Conservation (phyloP, 805 yeast species). For the Kodamaea kaohsiungensis region DNA sequence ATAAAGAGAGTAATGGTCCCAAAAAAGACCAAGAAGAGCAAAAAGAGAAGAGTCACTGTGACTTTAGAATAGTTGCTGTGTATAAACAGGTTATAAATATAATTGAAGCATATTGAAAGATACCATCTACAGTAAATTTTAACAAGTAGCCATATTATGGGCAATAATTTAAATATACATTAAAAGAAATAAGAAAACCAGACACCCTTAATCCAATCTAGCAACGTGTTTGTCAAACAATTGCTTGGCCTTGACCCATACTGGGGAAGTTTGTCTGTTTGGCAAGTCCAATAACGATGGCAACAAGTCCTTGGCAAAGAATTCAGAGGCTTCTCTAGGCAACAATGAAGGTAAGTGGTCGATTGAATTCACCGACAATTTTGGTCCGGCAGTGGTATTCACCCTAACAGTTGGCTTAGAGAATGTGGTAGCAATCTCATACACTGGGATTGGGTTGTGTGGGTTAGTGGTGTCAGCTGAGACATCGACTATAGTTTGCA, state of each 20-base stretch:
- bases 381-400: conserved; percentile 76
- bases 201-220: conserved; percentile 44
- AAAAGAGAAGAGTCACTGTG: conserved; percentile 38
- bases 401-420: conserved; percentile 88
- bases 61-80: conserved; percentile 42
- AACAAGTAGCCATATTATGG: not conserved
- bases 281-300: conserved; percentile 88
- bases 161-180: not conserved
- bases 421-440: conserved; percentile 86
- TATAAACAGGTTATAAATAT: too few relatives aligned
- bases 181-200: not conserved
- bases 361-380: conserved; percentile 87
- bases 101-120: not conserved
- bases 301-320: conserved; percentile 80
- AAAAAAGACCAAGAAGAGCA: conserved; percentile 46
- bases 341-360: conserved; percentile 94
- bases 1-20: conserved; percentile 59
- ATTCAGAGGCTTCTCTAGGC: conserved; percentile 97
- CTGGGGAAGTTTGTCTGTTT: conserved; percentile 78
- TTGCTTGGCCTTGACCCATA: conserved; percentile 87
- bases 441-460: conserved; percentile 96
- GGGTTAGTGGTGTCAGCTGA: conserved; percentile 99
- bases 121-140: not conserved
- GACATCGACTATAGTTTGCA: conserved; percentile 94
- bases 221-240: conserved; percentile 83